Evolutionary conservation across 1,139 yeast species (phyloP), one percentile per base, ranked within the genome.

Genomic region (Diutina sp.): DNA sequence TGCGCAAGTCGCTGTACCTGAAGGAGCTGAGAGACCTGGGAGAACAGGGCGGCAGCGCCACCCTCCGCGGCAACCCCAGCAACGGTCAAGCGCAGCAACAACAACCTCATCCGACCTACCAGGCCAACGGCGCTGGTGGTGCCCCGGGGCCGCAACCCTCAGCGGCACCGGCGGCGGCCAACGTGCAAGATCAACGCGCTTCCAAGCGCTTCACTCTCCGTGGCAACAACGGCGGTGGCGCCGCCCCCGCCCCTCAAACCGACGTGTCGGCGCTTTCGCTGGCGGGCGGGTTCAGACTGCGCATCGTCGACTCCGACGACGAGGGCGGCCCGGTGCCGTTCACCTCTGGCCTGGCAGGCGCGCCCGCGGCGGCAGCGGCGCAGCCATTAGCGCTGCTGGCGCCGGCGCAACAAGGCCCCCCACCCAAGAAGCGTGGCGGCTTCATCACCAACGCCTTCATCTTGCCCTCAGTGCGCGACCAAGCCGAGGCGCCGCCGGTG

Each of bases 221-320:
- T 4, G 54, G 30, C 53, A 50, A 11, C 30, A 11, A n/a, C 41
- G 16, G 25, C 38, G 29, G 41, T 5, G 12, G 21, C n/a, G 11
- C 6, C 28, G 38, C 38, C 21, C 45, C 51, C 14, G 28, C 18
- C 32, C 35, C 29, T 14, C 32, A 6, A 9, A 8, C 25, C 28
- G 21, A 44, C 46, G 46, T n/a, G 46, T 12, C 16, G 41, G 53
- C n/a, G 25, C 53, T 38, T 12, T 32, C 32, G n/a, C 6, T 38
- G 21, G 28, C 35, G 18, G 44, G 47, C 12, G 25, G 57, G 25
- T 68, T 69, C 58, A 66, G 64, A 46, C 82, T 88, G 0, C 72
- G 87, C 61, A 77, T 82, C 58, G 72, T 71, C 6, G 87, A 83
- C 64, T 82, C 87, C 8, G 85, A 82, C 50, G 77, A 72, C 11